phyloP scores from a whole-genome alignment of 2,329 filamentous ascomycete species.

The Elsinoe arachidis region DNA sequence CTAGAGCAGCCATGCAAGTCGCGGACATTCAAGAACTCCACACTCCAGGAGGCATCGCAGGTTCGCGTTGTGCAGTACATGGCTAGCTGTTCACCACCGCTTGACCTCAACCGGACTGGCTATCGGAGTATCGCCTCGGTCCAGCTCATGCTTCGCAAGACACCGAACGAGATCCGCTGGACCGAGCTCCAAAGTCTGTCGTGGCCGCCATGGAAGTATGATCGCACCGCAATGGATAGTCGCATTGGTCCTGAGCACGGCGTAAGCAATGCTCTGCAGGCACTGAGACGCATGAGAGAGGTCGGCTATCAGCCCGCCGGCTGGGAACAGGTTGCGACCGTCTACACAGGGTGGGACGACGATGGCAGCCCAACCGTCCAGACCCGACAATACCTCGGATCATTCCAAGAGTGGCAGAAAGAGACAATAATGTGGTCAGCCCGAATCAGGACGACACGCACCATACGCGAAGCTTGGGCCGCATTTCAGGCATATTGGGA shows the following conservation, averaged over 20 bases:
- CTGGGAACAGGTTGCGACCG: slow-evolving; percentile 47
- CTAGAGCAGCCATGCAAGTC: slow-evolving; percentile 41
- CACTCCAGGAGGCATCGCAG: slow-evolving; percentile 48
- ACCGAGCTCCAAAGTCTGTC: slow-evolving; percentile 50
- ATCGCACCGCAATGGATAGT: slow-evolving; percentile 52
- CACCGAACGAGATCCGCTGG: slow-evolving; percentile 47
- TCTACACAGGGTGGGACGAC: slow-evolving; percentile 55
- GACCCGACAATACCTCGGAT: slow-evolving; percentile 40
- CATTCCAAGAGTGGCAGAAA: slow-evolving; percentile 10
- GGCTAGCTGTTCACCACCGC: slow-evolving; percentile 44
- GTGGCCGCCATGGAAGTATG: slow-evolving; percentile 60
- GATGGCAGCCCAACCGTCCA: slow-evolving; percentile 57
- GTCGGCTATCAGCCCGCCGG: slow-evolving; percentile 45
- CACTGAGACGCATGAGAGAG: slow-evolving; percentile 49
- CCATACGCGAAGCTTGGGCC: slow-evolving; percentile 56
- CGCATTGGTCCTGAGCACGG: slow-evolving; percentile 48
- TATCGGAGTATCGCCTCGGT: slow-evolving; percentile 48
- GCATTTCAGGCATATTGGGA: slow-evolving; percentile 51
- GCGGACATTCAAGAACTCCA: slow-evolving; percentile 41
- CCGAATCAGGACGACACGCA: slow-evolving; percentile 51
- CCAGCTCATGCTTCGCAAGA: slow-evolving; percentile 52
- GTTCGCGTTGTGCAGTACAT: slow-evolving; percentile 50
- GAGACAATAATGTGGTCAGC: slow-evolving; percentile 43
- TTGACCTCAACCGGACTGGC: slow-evolving; percentile 49
- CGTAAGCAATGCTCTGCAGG: slow-evolving; percentile 47